These are phyloP conservation scores for Quillaja saponaria DNA, from an alignment of 306 rosid genomes.

Conservation along the genomic window DNA sequence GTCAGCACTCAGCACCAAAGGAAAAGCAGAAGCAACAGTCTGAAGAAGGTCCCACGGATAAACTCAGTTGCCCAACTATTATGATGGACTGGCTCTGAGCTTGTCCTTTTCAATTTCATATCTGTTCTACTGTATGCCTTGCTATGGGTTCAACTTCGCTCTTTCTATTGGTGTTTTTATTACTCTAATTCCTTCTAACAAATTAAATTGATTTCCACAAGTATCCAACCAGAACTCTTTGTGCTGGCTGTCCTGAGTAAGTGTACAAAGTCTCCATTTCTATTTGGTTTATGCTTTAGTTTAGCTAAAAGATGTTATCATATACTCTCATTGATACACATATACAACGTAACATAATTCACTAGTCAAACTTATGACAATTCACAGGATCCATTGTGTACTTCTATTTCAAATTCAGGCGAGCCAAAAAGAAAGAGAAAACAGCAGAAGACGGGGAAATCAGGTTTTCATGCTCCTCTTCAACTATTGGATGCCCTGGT, in stretches of 20 bases:
- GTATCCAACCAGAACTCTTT: not conserved
- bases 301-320: too few relatives aligned
- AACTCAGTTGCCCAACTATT: slow-evolving; percentile 9
- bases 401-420: slow-evolving; percentile 43
- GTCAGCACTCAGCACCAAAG: slow-evolving; percentile 50
- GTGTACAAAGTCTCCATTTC: not conserved
- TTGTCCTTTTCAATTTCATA: slow-evolving; percentile 14
- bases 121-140: slow-evolving; percentile 4
- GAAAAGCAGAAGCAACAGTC: slow-evolving; percentile 54
- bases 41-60: slow-evolving; percentile 51
- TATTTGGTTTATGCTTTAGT: too few relatives aligned
- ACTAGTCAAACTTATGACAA: slow-evolving; percentile 5
- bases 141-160: slow-evolving; percentile 6
- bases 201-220: not conserved
- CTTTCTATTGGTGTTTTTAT: slow-evolving; percentile 5
- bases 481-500: slow-evolving; percentile 70
- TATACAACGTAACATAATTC: slow-evolving; percentile 9
- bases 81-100: slow-evolving; percentile 18
- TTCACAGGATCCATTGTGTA: slow-evolving; percentile 9
- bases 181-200: not conserved
- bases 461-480: slow-evolving; percentile 77
- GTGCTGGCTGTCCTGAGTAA: not conserved
- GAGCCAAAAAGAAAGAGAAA: slow-evolving; percentile 57
- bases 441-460: slow-evolving; percentile 65
- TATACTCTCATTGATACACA: not conserved